Conservation (phyloP, 805 yeast species). For the Yamadazyma phyllophila region DNA sequence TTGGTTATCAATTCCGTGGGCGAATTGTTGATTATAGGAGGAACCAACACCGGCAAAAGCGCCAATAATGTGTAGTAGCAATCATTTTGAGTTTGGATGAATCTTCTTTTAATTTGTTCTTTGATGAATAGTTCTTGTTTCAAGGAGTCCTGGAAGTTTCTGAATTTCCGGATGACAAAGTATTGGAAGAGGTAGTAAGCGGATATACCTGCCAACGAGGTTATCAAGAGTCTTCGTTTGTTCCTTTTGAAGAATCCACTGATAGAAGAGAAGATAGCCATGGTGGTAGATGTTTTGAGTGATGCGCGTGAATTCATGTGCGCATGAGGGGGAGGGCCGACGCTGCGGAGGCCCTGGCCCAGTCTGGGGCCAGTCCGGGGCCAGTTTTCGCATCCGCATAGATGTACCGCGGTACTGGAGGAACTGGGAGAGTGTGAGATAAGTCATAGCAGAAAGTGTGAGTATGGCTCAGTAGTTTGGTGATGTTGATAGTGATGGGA, state of each 20-base stretch:
- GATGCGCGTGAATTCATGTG: slow-evolving; percentile 3
- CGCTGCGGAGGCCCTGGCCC: too few relatives aligned
- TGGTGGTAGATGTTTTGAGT: slow-evolving; percentile 8
- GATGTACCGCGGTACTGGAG: too few relatives aligned
- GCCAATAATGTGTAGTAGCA: slow-evolving; percentile 82
- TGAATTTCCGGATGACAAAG: slow-evolving; percentile 36
- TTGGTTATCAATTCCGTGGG: slow-evolving; percentile 74
- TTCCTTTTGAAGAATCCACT: slow-evolving; percentile 41
- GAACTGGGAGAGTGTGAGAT: too few relatives aligned
- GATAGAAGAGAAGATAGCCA: slow-evolving; percentile 42
- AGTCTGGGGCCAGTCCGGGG: too few relatives aligned
- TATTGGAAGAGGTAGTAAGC: slow-evolving; percentile 37
- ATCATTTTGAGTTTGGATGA: slow-evolving; percentile 89
- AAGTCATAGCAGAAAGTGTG: too few relatives aligned
- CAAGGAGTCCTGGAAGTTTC: slow-evolving; percentile 39
- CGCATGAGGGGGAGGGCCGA: background rate
- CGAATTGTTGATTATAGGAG: slow-evolving; percentile 57
- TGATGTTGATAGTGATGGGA: too few relatives aligned
- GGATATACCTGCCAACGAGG: slow-evolving; percentile 35
- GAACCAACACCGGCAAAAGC: slow-evolving; percentile 70
- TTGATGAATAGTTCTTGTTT: slow-evolving; percentile 41
- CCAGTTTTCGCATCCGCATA: too few relatives aligned
- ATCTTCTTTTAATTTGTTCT: slow-evolving; percentile 68
- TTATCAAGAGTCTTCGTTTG: slow-evolving; percentile 32
- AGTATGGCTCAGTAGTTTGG: too few relatives aligned